Conservation (phyloP, 208 protist species). For the Wallacemonas rigidus region DNA sequence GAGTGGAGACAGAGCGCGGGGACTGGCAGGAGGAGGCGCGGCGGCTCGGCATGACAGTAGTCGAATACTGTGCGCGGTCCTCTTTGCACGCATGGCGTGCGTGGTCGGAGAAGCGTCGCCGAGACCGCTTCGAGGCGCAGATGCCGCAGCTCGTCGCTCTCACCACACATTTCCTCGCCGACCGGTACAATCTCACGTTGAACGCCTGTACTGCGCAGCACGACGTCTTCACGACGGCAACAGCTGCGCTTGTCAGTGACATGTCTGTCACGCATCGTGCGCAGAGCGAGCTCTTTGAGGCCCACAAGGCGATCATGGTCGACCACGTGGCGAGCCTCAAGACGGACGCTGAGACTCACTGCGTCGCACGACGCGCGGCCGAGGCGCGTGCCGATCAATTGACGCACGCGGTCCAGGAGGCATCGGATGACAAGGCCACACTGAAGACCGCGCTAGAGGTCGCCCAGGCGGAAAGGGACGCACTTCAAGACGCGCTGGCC, state of each 20-base stretch:
- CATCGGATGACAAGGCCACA: background rate
- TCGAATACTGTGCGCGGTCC: conserved; percentile 50
- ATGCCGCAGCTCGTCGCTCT: conserved; percentile 7
- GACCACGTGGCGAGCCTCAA: background rate
- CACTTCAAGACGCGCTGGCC: too few relatives aligned
- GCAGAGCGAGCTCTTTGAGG: background rate
- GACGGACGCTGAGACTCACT: background rate
- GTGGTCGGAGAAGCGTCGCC: conserved; percentile 25
- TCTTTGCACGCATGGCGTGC: conserved; percentile 37
- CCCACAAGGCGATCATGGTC: background rate
- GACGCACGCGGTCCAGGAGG: background rate
- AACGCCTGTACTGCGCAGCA: background rate
- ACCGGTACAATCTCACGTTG: background rate
- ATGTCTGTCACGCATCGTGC: background rate
- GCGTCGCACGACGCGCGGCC: background rate
- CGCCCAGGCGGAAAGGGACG: too few relatives aligned
- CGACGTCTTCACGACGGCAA: background rate
- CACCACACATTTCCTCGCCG: background rate
- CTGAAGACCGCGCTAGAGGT: too few relatives aligned
- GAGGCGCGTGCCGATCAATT: background rate
- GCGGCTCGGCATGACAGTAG: conserved; percentile 28
- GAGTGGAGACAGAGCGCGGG: conserved; percentile 12
- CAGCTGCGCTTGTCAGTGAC: background rate
- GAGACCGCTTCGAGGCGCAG: conserved; percentile 12
- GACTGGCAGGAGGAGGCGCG: conserved; percentile 8